Conservation (phyloP, 495 filamentous ascomycete genomes). For the Annulohypoxylon stygium region DNA sequence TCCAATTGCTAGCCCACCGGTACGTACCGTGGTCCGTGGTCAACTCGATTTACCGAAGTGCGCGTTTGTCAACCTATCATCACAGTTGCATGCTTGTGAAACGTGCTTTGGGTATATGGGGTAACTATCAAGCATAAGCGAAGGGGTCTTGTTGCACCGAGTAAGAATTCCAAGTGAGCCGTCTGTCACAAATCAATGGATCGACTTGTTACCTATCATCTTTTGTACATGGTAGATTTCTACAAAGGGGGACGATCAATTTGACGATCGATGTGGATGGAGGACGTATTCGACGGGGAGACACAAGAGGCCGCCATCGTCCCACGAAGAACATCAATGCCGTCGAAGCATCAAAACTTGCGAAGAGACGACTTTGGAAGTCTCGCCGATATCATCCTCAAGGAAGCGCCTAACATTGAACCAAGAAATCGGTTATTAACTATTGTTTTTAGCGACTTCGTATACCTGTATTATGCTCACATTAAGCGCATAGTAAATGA, state of each 20-base stretch:
- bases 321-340: neutral
- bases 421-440: conserved; percentile 26
- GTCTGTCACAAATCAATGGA: conserved; percentile 16
- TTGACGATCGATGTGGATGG: no score
- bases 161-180: conserved; percentile 29
- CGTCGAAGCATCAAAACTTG: neutral
- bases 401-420: conserved; percentile 15
- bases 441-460: conserved; percentile 1
- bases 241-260: conserved; percentile 25
- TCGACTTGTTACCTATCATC: conserved; percentile 18
- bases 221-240: conserved; percentile 16
- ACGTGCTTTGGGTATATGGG: conserved; percentile 49
- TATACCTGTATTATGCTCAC: neutral
- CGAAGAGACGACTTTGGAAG: neutral
- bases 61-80: conserved; percentile 49
- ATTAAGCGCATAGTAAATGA: conserved; percentile 10
- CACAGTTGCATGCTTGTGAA: conserved; percentile 45
- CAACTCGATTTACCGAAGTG: conserved; percentile 46
- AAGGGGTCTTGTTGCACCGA: conserved; percentile 39
- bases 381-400: conserved; percentile 21
- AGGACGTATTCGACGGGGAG: conserved; percentile 2
- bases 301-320: conserved; percentile 9
- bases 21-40: conserved; percentile 18
- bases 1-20: neutral
- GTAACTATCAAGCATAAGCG: conserved; percentile 45